Evolutionary conservation across 768 basidiomycete species (phyloP).

Genomic region (Lactarius vividus): DNA sequence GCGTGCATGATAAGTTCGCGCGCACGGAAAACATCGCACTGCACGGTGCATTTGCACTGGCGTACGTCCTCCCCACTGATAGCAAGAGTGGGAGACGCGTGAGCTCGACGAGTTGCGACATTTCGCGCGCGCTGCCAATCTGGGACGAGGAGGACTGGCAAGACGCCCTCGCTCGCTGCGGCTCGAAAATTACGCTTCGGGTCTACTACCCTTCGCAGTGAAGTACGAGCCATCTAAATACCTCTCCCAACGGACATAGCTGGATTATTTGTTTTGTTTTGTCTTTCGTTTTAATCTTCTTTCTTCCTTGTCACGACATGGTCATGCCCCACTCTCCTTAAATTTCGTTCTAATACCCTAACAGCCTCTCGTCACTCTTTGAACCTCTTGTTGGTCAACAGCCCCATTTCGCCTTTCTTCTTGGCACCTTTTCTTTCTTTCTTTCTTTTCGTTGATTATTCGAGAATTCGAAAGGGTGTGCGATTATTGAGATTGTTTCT

Average conservation of each 20-base stretch:
- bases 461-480: not conserved
- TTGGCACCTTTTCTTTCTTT: not conserved
- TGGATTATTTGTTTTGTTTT: not conserved
- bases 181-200: conserved; percentile 21
- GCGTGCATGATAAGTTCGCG: conserved; percentile 66
- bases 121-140: conserved; percentile 12
- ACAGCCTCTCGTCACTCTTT: not conserved
- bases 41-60: conserved; percentile 53
- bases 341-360: not conserved
- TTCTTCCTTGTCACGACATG: conserved; percentile 18
- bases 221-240: not conserved
- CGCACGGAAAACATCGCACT: conserved; percentile 56
- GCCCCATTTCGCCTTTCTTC: not conserved
- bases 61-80: conserved; percentile 46
- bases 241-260: not conserved
- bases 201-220: not conserved
- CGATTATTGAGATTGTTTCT: not conserved
- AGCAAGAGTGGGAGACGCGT: conserved; percentile 10
- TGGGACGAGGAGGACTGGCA: conserved; percentile 19
- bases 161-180: conserved; percentile 15
- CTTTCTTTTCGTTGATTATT: not conserved
- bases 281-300: conserved; percentile 34
- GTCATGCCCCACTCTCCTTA: conserved; percentile 17
- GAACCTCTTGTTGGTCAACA: not conserved
- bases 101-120: conserved; percentile 13